Percentiles rank a stretch among this genome's conserved stretches.
These are phyloP conservation scores for Cymbidium sinense DNA, from an alignment of 106 monocot species.

Conservation along the genomic window DNA sequence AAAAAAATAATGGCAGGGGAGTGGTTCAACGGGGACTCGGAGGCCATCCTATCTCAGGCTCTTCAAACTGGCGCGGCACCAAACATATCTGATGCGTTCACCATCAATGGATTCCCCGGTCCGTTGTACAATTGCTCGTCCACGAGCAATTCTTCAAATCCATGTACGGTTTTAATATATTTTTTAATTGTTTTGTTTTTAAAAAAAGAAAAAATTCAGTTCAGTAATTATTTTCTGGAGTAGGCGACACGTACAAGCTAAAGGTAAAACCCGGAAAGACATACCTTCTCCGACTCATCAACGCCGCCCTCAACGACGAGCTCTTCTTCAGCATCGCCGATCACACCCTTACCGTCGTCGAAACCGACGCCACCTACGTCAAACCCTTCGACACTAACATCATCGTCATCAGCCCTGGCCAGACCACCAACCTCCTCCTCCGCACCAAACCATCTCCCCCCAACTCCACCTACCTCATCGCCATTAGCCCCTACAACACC, in stretches of 20 bases:
- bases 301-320: constrained; percentile 32
- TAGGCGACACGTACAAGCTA: background rate
- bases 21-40: constrained; percentile 13
- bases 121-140: constrained; percentile 3
- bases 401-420: constrained; percentile 32
- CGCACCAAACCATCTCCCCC: constrained; percentile 15
- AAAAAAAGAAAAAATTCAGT: too few species aligned
- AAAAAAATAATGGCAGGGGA: constrained; percentile 5
- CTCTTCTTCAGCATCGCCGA: constrained; percentile 32
- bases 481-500: constrained; percentile 28
- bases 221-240: background rate
- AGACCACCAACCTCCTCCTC: constrained; percentile 38
- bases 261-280: constrained; percentile 24
- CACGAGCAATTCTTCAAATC: background rate
- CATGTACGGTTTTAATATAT: too few species aligned
- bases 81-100: constrained; percentile 16
- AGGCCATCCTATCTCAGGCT: constrained; percentile 2
- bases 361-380: constrained; percentile 28
- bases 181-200: too few species aligned
- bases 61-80: constrained; percentile 3
- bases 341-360: constrained; percentile 36
- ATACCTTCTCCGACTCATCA: constrained; percentile 29
- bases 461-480: constrained; percentile 23
- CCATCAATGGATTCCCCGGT: constrained; percentile 14
- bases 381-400: constrained; percentile 24